Conservation (phyloP, 164 flowering plant species). For the Dillenia turbinata region DNA sequence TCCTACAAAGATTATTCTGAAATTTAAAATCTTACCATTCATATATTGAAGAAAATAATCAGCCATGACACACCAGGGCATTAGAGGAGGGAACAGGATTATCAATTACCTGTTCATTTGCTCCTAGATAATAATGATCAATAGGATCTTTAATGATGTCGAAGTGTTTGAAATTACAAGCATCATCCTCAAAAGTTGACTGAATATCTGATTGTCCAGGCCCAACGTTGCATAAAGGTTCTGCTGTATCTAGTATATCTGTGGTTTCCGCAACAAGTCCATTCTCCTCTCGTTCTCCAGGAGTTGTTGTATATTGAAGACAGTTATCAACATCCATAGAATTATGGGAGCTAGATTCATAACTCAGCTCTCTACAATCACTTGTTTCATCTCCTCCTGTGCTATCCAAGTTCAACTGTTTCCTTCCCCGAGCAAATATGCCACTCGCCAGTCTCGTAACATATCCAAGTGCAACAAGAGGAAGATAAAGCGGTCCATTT, state of each 20-base stretch:
- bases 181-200: conserved; percentile 17
- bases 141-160: conserved; percentile 76
- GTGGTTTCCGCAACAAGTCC: conserved; percentile 16
- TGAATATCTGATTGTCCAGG: conserved; percentile 24
- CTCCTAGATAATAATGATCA: conserved; percentile 71
- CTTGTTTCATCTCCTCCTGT: conserved; percentile 13
- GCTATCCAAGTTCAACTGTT: conserved; percentile 31
- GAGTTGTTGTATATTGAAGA: conserved; percentile 14
- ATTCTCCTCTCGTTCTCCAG: conserved; percentile 21
- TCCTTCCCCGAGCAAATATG: conserved; percentile 61
- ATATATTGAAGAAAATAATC: no score
- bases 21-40: no score
- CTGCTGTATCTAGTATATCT: conserved; percentile 20
- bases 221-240: conserved; percentile 23
- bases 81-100: no score
- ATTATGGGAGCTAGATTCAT: conserved; percentile 36
- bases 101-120: conserved; percentile 50
- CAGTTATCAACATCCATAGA: conserved; percentile 21
- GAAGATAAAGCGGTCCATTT: conserved; percentile 67
- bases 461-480: conserved; percentile 77
- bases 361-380: conserved; percentile 20
- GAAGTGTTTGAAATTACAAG: conserved; percentile 59
- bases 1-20: no score
- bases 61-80: no score
- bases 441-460: conserved; percentile 77